Conservation (phyloP, 169 alveolate genomes). For the Plasmodium adleri region DNA sequence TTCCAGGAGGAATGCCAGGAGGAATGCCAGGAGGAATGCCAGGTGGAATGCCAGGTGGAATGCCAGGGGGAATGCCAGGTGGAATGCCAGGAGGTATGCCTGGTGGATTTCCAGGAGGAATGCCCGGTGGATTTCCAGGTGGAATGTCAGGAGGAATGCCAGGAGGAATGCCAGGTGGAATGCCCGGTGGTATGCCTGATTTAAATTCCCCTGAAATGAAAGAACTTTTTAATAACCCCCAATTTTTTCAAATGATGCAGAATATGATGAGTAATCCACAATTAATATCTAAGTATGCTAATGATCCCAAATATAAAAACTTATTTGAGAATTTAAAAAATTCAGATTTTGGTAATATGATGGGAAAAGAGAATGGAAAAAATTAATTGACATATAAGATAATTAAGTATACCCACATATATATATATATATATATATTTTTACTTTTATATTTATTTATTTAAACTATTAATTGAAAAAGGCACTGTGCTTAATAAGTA, state of each 20-base stretch:
- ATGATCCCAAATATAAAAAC: slow-evolving; percentile 81
- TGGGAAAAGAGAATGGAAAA: slow-evolving; percentile 38
- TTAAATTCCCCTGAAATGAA: slow-evolving; percentile 76
- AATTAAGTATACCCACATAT: neutral
- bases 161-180: slow-evolving; percentile 83
- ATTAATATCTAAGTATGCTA: slow-evolving; percentile 78
- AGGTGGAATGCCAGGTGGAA: slow-evolving; percentile 80
- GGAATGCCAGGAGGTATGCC: slow-evolving; percentile 83
- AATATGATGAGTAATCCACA: slow-evolving; percentile 84
- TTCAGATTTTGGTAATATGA: slow-evolving; percentile 69
- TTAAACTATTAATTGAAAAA: too few relatives aligned
- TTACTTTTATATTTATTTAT: too few relatives aligned
- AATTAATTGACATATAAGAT: neutral
- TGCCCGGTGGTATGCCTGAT: slow-evolving; percentile 85
- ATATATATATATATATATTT: neutral
- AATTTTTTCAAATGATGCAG: slow-evolving; percentile 82
- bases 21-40: slow-evolving; percentile 81
- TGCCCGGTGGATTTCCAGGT: slow-evolving; percentile 80
- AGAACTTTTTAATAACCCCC: slow-evolving; percentile 64
- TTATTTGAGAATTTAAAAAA: slow-evolving; percentile 74
- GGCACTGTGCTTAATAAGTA: neutral
- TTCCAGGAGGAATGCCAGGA: slow-evolving; percentile 79
- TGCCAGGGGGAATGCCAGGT: slow-evolving; percentile 82
- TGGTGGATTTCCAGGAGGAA: slow-evolving; percentile 83
- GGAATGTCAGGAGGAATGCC: slow-evolving; percentile 84